Percentiles rank a stretch among this genome's conserved stretches.
phyloP scores from a whole-genome alignment of 352 stramenopile genomes.

The Pythium dissimile region DNA sequence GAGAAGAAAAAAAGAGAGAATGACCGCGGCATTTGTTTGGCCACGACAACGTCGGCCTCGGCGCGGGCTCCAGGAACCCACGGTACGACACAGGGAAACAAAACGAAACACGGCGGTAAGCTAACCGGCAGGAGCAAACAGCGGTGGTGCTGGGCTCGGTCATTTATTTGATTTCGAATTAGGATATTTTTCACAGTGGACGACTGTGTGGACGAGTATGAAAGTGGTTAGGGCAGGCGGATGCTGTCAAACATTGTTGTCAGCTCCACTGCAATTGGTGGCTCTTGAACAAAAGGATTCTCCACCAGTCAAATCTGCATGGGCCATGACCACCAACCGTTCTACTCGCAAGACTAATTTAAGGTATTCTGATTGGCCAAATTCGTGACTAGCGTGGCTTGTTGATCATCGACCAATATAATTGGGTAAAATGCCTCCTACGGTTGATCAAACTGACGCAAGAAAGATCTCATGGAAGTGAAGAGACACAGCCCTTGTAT shows the following conservation, averaged over 20 bases:
- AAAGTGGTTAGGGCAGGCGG: constrained; percentile 15
- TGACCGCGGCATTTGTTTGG: constrained; percentile 28
- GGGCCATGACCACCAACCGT: constrained; percentile 23
- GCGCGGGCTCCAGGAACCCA: constrained; percentile 2
- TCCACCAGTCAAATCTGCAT: constrained; percentile 26
- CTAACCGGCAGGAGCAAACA: constrained; percentile 1
- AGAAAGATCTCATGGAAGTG: constrained; percentile 14
- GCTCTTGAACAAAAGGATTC: constrained; percentile 6
- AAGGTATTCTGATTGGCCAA: constrained; percentile 1
- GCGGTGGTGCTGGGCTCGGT: not conserved
- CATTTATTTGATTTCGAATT: constrained; percentile 20
- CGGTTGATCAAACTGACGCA: not conserved
- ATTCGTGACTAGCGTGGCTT: not conserved
- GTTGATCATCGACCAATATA: not conserved
- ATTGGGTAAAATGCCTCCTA: constrained; percentile 3
- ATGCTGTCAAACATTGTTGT: constrained; percentile 14
- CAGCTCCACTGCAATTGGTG: constrained; percentile 11
- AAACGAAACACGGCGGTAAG: constrained; percentile 14
- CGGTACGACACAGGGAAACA: not conserved
- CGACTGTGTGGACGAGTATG: constrained; percentile 9
- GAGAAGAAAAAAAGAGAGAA: constrained; percentile 86
- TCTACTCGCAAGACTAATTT: constrained; percentile 7
- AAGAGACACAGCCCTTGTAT: constrained; percentile 26
- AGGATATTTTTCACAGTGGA: constrained; percentile 16
- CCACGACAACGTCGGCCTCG: constrained; percentile 17